Evolutionary conservation across 225 moss, liverwort and hornwort genomes (phyloP), one percentile per base, ranked within the genome.

Genomic region (Thuidium tamariscinum): DNA sequence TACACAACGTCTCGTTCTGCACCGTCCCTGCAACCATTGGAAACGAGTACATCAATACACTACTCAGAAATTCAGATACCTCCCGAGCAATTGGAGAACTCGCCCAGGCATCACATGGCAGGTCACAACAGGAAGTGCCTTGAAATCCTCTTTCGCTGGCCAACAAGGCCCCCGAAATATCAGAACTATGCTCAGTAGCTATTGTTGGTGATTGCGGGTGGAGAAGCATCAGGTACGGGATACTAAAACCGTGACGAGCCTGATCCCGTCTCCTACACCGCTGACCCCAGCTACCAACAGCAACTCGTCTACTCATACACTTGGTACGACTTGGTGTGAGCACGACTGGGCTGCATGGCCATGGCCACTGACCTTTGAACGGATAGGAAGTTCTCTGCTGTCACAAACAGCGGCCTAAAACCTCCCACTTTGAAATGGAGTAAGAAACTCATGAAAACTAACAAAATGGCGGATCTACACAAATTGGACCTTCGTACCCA

Each of bases 21-120:
- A 81, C 91, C 93, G 88, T 93, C 91, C 90, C 97, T 97, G 94
- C 86, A 87, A 74, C 73, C 89, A 88, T 86, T 62, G 70, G 56
- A 70, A 78, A 81, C 65, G 85, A 81, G 73, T 10, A 64, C 55
- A 82, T 65, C 72, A 82, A 42, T 41, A n/a, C 69, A 25, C 56
- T 5, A 29, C 13, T 14, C 57, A 54, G 4, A 18, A 27, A 74
- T 48, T 9, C 83, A 49, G 46, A 36, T 48, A 46, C 34, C 61
- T 49, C 62, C 3, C 18, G 12, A 39, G 19, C 66, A 63, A 39
- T 37, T 65, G 27, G 23, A 82, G 52, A 54, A 68, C 39, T 29
- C 54, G 36, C 1, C 21, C 42, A 36, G 66, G 64, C 46, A 65
- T 48, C 64, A 65, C n/a, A 27, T 66, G 3, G 36, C 36, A 51